Percentiles rank a stretch among this genome's conserved stretches.
Evolutionary conservation across 108 stramenopile genomes (phyloP).

Genomic region (Pseudonitzschia multistriata): DNA sequence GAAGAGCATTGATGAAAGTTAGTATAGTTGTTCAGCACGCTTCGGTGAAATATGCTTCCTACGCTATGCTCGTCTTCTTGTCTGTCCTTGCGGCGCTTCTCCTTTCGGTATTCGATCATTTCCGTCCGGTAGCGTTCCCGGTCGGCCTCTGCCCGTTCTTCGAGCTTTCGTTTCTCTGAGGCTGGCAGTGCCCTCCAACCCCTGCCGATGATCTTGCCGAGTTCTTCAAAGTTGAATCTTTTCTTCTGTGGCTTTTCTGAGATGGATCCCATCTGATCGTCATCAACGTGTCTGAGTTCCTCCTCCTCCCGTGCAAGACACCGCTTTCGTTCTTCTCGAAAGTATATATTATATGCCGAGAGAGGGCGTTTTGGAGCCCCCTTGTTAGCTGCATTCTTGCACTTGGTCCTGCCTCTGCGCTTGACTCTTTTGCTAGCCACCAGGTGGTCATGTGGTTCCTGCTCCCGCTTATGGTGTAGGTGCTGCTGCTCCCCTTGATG

Average conservation of each 20-base stretch:
- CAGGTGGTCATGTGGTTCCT: neutral
- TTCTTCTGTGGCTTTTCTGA: neutral
- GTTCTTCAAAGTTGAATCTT: neutral
- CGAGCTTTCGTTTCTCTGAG: neutral
- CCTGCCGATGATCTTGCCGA: neutral
- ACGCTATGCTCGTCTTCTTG: neutral
- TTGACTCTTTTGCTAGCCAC: neutral
- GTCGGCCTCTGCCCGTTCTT: neutral
- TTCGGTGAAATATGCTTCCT: no score
- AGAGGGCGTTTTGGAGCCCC: constrained; percentile 18
- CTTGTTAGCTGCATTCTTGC: neutral
- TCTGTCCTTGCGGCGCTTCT: neutral
- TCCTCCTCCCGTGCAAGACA: neutral
- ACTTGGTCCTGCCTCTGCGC: neutral
- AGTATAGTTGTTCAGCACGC: no score
- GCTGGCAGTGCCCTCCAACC: neutral
- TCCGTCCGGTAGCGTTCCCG: neutral
- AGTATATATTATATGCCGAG: constrained; percentile 27
- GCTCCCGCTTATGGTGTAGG: neutral
- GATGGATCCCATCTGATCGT: neutral
- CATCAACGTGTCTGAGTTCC: neutral
- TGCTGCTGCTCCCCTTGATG: neutral
- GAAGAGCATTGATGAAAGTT: no score
- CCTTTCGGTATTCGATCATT: neutral
- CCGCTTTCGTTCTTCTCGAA: constrained; percentile 23